Base-by-base conservation (phyloP, 441 rosid species). In the Eutrema salsugineum region DNA sequence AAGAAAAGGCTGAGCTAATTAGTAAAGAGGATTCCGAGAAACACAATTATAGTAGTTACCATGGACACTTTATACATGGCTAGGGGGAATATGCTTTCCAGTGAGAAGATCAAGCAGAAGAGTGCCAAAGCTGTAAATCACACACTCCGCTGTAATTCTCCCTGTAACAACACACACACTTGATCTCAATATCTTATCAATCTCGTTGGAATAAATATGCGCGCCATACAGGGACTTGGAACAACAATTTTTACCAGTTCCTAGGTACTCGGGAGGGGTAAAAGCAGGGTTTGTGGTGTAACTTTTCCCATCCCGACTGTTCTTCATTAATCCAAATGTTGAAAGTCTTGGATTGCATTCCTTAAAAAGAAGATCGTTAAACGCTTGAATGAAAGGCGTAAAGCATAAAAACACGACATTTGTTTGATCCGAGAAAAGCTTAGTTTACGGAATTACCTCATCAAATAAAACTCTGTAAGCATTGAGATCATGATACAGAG, bases 51-150 rank as follows among this genome's bases (percentile, higher is more conserved):
- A 12, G 57, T 27, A 61, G 60, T 57, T 32, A 53, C 55, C 44
- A 49, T 30, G 38, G 39, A 24, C 72, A 80, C 88, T 86, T 81
- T n/a, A n/a, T n/a, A 91, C 98, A 77, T 85, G 98, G 81, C 97
- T 85, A 1, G 96, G 97, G 79, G 98, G 94, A 80, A 93, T 93
- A 81, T 91, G 97, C 74, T 91, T 93, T 80, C 98, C 98, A 63
- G 96, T 89, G 55, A 89, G 91, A 73, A 94, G 94, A 79, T 91
- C 98, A 67, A 94, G 81, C 84, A 91, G 80, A 76, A 93, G 87
- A 70, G 87, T 91, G 56, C 97, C 98, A 47, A 89, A 93, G 81
- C 98, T 94, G 78, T 91, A 91, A 71, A 87, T 87, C 38, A 91
- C 97, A 80, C 97, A 91, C 83, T 94, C 98, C 59, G 91, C 77